Evolutionary conservation across 1,284 basidiomycete species (phyloP).

Genomic region (Cryptococcus jaspeensis): DNA sequence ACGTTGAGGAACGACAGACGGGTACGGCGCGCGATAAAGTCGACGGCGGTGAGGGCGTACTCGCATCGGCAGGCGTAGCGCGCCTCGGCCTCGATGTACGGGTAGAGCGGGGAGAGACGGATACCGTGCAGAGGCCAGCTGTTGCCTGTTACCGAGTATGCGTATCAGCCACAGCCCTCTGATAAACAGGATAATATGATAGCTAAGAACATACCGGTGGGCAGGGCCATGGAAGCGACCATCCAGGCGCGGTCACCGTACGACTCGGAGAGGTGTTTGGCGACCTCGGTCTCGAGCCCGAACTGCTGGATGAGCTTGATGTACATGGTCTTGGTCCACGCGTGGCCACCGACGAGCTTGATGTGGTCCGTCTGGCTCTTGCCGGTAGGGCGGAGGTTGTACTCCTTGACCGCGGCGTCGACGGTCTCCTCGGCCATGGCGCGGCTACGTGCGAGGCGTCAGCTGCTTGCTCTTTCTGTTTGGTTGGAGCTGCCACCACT

Average conservation of each 20-base stretch:
- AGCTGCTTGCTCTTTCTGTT: neutral
- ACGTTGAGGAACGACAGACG: conserved; percentile 92
- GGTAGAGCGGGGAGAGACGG: conserved; percentile 72
- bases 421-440: conserved; percentile 97
- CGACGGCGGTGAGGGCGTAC: conserved; percentile 85
- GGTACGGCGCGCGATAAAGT: conserved; percentile 88
- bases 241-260: conserved; percentile 98
- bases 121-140: conserved; percentile 84
- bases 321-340: conserved; percentile 95
- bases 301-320: conserved; percentile 93
- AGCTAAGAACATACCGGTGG: conserved; percentile 55
- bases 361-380: conserved; percentile 78
- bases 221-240: conserved; percentile 76
- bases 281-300: conserved; percentile 87
- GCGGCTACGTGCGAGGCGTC: conserved; percentile 49
- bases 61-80: conserved; percentile 86
- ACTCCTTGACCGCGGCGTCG: conserved; percentile 80
- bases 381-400: conserved; percentile 60
- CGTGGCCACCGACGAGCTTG: conserved; percentile 87
- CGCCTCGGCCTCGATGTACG: conserved; percentile 92
- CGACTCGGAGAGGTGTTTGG: conserved; percentile 80
- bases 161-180: neutral
- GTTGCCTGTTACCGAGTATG: conserved; percentile 52
- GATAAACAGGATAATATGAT: neutral
- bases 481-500: conserved; percentile 16